These are phyloP conservation scores for Parathielavia hyrcaniae DNA, from an alignment of 495 filamentous ascomycete genomes.

Conservation along the genomic window DNA sequence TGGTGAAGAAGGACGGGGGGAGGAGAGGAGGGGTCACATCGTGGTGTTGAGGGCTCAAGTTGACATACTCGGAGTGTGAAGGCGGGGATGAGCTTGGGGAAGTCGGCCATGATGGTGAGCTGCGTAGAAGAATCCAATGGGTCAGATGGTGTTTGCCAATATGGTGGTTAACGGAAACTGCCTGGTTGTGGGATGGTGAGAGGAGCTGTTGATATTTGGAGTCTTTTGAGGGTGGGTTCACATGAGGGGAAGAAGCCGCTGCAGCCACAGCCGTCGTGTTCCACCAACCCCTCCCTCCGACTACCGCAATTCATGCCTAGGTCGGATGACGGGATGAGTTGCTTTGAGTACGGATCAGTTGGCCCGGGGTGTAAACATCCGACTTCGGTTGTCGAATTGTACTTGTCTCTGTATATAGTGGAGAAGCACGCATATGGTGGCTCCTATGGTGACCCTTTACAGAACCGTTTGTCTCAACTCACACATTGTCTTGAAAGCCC, in stretches of 20 bases:
- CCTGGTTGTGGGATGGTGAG: too few species aligned
- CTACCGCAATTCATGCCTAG: background rate
- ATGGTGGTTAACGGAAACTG: background rate
- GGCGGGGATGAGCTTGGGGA: constrained; percentile 42
- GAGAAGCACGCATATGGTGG: too few species aligned
- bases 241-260: background rate
- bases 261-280: background rate
- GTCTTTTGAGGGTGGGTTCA: background rate
- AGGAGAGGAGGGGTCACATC: background rate
- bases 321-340: background rate
- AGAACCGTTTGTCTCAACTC: too few species aligned
- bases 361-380: too few species aligned
- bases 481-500: too few species aligned
- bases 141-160: background rate
- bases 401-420: too few species aligned
- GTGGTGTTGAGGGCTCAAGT: background rate
- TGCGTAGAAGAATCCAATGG: background rate
- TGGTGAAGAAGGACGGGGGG: background rate
- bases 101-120: constrained; percentile 28
- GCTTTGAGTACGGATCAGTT: too few species aligned
- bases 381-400: too few species aligned
- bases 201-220: background rate
- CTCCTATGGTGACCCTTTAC: too few species aligned
- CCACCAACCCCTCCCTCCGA: background rate
- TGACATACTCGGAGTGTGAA: constrained; percentile 37